phyloP scores from a whole-genome alignment of 768 basidiomycete genomes.

The Pilatotrama ljubarskyi region DNA sequence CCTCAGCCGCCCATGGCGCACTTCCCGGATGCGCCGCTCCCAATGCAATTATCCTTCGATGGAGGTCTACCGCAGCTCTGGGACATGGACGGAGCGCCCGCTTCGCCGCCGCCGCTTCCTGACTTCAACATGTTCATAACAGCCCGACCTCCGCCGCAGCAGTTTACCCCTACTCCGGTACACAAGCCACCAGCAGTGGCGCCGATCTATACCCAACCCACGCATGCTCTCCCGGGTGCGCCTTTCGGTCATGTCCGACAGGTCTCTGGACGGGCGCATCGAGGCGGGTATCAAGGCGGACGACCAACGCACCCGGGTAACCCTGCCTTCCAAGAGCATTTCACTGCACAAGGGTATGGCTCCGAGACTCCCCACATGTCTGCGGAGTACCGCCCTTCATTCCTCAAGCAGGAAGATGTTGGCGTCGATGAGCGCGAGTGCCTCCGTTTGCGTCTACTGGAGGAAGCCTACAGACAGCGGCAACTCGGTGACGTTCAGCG shows the following conservation, averaged over 20 bases:
- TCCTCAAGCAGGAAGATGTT: conserved; percentile 11
- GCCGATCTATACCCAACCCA: neutral
- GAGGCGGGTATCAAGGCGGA: neutral
- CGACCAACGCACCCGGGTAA: neutral
- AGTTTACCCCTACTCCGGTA: neutral
- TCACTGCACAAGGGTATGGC: neutral
- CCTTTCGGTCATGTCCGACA: neutral
- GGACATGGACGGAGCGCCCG: conserved; percentile 22
- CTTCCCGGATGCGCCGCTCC: neutral
- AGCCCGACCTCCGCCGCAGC: conserved; percentile 1
- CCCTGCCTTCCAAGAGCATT: neutral
- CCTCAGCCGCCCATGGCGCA: neutral
- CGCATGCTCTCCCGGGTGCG: neutral
- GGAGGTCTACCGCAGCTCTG: conserved; percentile 17
- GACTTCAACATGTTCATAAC: conserved; percentile 13
- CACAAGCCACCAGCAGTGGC: conserved; percentile 5
- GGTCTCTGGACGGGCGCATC: neutral
- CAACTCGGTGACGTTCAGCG: neutral
- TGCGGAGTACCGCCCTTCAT: conserved; percentile 10
- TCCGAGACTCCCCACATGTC: neutral
- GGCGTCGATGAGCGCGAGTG: conserved; percentile 15
- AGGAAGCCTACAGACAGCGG: conserved; percentile 13
- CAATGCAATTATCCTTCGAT: conserved; percentile 9
- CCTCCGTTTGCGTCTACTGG: conserved; percentile 16
- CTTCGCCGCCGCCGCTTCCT: conserved; percentile 16